Evolutionary conservation across 768 basidiomycete species (phyloP), one percentile per base, ranked within the genome.

Genomic region (Crassisporium funariophilum): DNA sequence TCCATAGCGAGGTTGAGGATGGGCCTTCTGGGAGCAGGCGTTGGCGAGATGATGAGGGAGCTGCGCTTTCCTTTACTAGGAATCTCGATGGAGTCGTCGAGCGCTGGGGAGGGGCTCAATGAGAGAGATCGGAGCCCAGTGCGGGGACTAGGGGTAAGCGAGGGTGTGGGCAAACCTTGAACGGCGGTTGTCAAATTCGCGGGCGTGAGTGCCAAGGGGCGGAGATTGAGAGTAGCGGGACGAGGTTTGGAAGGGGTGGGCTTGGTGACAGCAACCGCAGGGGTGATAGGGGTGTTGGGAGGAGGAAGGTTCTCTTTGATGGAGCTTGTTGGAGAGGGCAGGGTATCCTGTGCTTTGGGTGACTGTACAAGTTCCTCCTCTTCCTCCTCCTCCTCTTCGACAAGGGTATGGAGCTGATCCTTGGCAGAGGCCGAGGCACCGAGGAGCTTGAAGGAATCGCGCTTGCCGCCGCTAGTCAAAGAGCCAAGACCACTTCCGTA

Each of bases 311-410:
- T 53, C 44, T 61, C 61, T 41, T 60, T 53, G 47, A 50, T 43
- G 15, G 66, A 59, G 40, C 65, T 59, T 12, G 62, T 58, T 17
- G 67, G 60, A 34, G 61, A 57, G 21, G 60, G 41, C 41, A 61
- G 47, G 20, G 57, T 36, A 15, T 49, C 49, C 5, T 62, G 60
- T 38, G 63, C 50, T 35, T 50, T 34, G 20, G 44, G 29, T 17
- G 56, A 20, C 22, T 51, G 35, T 16, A 31, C 24, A 16, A 43
- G 45, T 12, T 73, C 72, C 3, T 87, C 86, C 19, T 92, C 91
- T 33, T 91, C 91, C 40, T 94, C 90, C 42, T 92, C 91, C 46
- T 93, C 88, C 59, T 91, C 91, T 58, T 91, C 91, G 23, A 93
- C 70, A 21, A 92, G 74, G 13, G 90, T 91, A 49, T 81, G 79